Conservation (phyloP, 1,284 basidiomycete genomes). For the Taiwanofungus camphoratus region DNA sequence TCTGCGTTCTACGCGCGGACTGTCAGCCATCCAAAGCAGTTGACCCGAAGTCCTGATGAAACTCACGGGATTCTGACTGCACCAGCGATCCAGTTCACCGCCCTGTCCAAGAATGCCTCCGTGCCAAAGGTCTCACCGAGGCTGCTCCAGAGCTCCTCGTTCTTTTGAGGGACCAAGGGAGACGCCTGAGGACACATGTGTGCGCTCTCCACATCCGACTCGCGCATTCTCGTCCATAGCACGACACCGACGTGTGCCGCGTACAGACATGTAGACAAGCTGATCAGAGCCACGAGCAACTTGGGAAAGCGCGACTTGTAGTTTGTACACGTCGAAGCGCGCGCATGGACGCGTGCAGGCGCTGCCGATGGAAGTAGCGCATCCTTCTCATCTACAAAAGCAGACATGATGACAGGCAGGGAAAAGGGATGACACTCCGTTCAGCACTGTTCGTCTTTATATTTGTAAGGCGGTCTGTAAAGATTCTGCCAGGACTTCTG, state of each 20-base stretch:
- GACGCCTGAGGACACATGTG: slow-evolving; percentile 42
- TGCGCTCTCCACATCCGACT: neutral
- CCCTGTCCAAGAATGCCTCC: slow-evolving; percentile 39
- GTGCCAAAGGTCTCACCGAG: slow-evolving; percentile 37
- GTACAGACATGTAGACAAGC: neutral
- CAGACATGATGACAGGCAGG: slow-evolving; percentile 15
- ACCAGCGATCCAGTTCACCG: slow-evolving; percentile 49
- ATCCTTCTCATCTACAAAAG: slow-evolving; percentile 10
- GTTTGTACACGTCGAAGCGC: neutral
- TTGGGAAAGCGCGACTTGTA: too few species aligned
- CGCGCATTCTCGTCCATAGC: neutral
- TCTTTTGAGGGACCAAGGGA: slow-evolving; percentile 37
- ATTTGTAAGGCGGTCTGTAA: neutral
- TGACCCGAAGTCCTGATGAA: neutral
- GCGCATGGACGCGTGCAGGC: slow-evolving; percentile 1
- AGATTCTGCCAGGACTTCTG: too few species aligned
- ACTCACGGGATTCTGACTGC: slow-evolving; percentile 38
- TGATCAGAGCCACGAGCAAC: slow-evolving; percentile 1
- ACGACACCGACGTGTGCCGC: neutral
- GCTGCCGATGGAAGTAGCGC: slow-evolving; percentile 9
- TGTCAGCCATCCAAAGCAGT: neutral
- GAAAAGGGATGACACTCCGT: too few species aligned
- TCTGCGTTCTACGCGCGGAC: slow-evolving; percentile 28
- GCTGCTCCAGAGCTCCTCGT: slow-evolving; percentile 36
- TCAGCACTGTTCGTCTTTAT: neutral